Evolutionary conservation across 306 rosid genomes (phyloP).

Genomic region (Cicer pinnatifidum): DNA sequence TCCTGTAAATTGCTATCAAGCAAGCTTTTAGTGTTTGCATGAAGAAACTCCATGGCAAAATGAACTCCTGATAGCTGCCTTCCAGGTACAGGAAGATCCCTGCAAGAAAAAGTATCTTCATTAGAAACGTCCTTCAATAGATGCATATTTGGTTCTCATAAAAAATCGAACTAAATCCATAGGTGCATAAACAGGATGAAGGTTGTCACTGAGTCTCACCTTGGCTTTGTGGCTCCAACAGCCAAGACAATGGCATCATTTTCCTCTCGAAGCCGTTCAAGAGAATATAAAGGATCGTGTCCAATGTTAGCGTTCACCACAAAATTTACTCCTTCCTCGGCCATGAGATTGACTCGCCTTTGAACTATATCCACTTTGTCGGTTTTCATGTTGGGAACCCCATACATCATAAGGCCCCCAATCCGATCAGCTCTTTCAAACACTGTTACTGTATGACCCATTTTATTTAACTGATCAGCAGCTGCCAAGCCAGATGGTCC

Average conservation of each 20-base stretch:
- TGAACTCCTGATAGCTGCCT: slow-evolving; percentile 88
- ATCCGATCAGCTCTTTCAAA: slow-evolving; percentile 57
- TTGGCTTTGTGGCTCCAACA: slow-evolving; percentile 96
- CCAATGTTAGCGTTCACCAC: slow-evolving; percentile 89
- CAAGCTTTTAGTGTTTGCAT: slow-evolving; percentile 94
- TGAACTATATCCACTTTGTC: slow-evolving; percentile 77
- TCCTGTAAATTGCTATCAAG: slow-evolving; percentile 87
- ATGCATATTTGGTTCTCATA: not conserved
- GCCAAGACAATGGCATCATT: slow-evolving; percentile 85
- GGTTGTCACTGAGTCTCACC: slow-evolving; percentile 52
- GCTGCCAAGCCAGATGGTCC: slow-evolving; percentile 99
- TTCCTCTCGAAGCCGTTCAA: slow-evolving; percentile 71
- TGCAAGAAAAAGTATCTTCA: slow-evolving; percentile 42
- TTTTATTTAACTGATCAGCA: slow-evolving; percentile 93
- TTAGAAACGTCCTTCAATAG: slow-evolving; percentile 15
- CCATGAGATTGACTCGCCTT: slow-evolving; percentile 91
- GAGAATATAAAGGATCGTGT: slow-evolving; percentile 70
- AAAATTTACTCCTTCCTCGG: slow-evolving; percentile 79
- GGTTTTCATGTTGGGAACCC: slow-evolving; percentile 98
- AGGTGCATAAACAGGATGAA: not conserved
- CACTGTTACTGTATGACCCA: slow-evolving; percentile 76
- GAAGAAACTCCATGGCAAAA: slow-evolving; percentile 99
- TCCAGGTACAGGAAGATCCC: slow-evolving; percentile 98
- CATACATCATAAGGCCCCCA: slow-evolving; percentile 99
- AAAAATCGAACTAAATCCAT: slow-evolving; percentile 3